Evolutionary conservation across 768 basidiomycete genomes (phyloP), one percentile per base, ranked within the genome.

Genomic region (Bullera alba): DNA sequence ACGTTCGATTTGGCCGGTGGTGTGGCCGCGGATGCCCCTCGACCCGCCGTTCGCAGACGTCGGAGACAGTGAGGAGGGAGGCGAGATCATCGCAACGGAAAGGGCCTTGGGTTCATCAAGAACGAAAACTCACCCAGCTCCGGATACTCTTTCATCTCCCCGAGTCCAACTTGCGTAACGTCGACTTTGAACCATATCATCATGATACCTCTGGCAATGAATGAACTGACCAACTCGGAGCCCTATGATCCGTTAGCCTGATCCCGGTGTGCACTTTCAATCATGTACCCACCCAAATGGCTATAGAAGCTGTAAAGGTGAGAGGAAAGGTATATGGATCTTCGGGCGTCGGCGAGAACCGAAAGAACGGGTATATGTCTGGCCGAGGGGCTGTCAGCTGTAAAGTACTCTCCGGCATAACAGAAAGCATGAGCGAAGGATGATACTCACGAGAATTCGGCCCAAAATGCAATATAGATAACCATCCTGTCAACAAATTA

Each of bases 261-360:
- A 8, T 17, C 5, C 21, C 12, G 38, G 39, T 19, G 22, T 19
- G 15, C 47, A 26, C n/a, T 12, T 10, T 6, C 8, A 46, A 14
- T 4, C 19, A 10, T 25, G 17, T n/a, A 45, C 64, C 53, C 37
- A 71, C 71, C 72, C 72, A 73, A 37, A 77, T 73, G 37, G 72
- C 67, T 17, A 65, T 58, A 16, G 73, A 74, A 4, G 76, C 75
- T 14, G 63, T 60, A 39, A 74, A 71, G 0, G 76, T 77, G 42
- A 76, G 57, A 10, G 67, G 61, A 51, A 75, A 77, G 2, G 73
- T 77, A 59, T 77, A 77, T 2, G 75, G 75, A 48, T 76, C 75
- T 34, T 70, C 69, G 3, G 61, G 59, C 3, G 65, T 63, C 1
- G 61, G 61, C 14, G 59, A 60, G 52, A 77, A 75, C 10, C 63